Percentiles rank a stretch among this genome's conserved stretches.
Conservation (phyloP, 768 basidiomycete species). For the Xanthoconium purpureum region DNA sequence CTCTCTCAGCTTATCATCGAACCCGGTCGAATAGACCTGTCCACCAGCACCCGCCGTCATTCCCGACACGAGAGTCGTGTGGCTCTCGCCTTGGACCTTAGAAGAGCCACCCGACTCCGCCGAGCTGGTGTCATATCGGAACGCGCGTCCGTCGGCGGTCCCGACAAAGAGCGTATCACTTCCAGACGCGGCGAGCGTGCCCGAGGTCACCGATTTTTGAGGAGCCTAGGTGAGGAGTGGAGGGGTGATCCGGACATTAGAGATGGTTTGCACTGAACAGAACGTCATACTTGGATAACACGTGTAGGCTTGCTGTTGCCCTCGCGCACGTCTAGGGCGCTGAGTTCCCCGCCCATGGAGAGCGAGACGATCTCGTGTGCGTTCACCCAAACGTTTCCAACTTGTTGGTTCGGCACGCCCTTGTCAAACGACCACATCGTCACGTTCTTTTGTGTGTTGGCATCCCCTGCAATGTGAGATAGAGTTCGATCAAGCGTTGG, state of each 20-base stretch:
- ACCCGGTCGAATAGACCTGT: conserved; percentile 69
- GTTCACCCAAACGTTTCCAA: conserved; percentile 83
- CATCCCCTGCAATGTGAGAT: conserved; percentile 61
- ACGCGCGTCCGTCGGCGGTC: conserved; percentile 72
- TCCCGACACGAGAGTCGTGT: conserved; percentile 66
- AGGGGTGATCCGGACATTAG: not conserved
- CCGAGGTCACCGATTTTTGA: conserved; percentile 75
- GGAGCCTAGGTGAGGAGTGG: conserved; percentile 53
- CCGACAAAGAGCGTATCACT: conserved; percentile 73
- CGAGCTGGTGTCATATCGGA: conserved; percentile 51
- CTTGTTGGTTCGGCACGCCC: conserved; percentile 78
- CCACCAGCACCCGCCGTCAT: conserved; percentile 48
- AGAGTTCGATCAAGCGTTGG: not conserved
- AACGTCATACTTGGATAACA: conserved; percentile 51
- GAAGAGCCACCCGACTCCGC: conserved; percentile 17
- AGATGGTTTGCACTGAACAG: not conserved
- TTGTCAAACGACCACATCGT: conserved; percentile 72
- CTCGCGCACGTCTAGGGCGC: conserved; percentile 72
- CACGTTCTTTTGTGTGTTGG: conserved; percentile 61
- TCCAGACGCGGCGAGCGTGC: conserved; percentile 36
- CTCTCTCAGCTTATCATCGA: conserved; percentile 76
- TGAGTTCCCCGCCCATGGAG: conserved; percentile 78
- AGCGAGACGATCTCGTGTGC: conserved; percentile 73
- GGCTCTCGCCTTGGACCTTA: conserved; percentile 60
- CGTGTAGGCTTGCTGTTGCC: conserved; percentile 56